Percentiles rank a stretch among this genome's conserved stretches.
Conservation (phyloP, 1,284 basidiomycete species). For the Trichosporon asahii region DNA sequence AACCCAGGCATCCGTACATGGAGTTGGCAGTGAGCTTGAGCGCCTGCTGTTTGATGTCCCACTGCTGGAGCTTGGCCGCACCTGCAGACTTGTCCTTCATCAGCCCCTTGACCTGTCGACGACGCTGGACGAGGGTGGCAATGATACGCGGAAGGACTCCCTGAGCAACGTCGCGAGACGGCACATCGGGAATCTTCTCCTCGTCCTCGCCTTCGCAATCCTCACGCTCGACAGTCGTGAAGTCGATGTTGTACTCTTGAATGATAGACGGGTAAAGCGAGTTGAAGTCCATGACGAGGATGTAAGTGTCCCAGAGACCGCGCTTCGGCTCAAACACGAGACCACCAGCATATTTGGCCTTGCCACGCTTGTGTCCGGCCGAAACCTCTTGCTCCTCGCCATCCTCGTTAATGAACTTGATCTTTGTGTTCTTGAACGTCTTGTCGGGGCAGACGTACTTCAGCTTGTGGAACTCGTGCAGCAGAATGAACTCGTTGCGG, state of each 20-base stretch:
- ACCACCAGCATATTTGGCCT: constrained; percentile 98
- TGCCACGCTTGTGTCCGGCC: constrained; percentile 64
- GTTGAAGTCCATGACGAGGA: constrained; percentile 99
- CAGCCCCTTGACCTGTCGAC: constrained; percentile 84
- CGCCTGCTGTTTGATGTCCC: constrained; percentile 95
- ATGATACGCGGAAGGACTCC: constrained; percentile 95
- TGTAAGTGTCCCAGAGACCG: constrained; percentile 93
- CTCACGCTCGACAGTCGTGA: constrained; percentile 85
- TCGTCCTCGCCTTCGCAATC: constrained; percentile 61
- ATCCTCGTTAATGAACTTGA: constrained; percentile 37
- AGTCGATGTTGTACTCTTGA: constrained; percentile 99
- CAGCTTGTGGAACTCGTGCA: constrained; percentile 95
- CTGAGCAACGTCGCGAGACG: constrained; percentile 66
- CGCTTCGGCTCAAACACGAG: constrained; percentile 96
- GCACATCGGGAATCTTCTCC: constrained; percentile 86
- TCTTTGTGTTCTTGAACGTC: constrained; percentile 63
- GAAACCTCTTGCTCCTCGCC: constrained; percentile 61
- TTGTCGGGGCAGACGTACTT: constrained; percentile 98
- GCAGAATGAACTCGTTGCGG: constrained; percentile 96
- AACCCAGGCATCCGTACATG: constrained; percentile 99
- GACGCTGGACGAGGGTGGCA: constrained; percentile 84
- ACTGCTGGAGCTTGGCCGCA: constrained; percentile 78
- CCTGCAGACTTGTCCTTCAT: constrained; percentile 87
- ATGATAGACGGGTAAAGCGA: constrained; percentile 99
- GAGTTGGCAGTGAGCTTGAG: constrained; percentile 98